Evolutionary conservation across 2,329 filamentous ascomycete species (phyloP).

Genomic region (Alternaria sp.): DNA sequence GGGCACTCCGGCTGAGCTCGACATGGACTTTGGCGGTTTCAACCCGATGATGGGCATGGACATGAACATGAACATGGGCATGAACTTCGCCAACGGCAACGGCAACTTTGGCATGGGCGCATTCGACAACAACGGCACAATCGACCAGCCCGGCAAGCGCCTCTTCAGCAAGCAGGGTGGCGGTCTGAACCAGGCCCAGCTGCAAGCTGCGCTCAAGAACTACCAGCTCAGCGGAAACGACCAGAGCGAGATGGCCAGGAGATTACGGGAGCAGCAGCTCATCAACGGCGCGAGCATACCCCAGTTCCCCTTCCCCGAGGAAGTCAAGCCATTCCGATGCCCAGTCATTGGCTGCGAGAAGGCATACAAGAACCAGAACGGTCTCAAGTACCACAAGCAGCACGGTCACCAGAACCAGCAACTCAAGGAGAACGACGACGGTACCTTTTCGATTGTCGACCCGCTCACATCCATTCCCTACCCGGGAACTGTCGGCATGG

Average conservation of each 20-base stretch:
- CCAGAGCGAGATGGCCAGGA: constrained; percentile 75
- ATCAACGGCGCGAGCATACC: constrained; percentile 57
- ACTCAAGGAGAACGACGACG: constrained; percentile 93
- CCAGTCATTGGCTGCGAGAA: constrained; percentile 99
- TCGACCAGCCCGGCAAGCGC: constrained; percentile 93
- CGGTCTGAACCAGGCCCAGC: constrained; percentile 70
- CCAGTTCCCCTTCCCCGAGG: constrained; percentile 65
- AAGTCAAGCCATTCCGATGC: constrained; percentile 97
- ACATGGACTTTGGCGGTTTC: constrained; percentile 68
- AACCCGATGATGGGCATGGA: constrained; percentile 45
- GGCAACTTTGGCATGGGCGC: constrained; percentile 51
- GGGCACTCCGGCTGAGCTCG: constrained; percentile 74
- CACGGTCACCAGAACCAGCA: constrained; percentile 98
- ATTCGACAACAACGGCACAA: constrained; percentile 57
- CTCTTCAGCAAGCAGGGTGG: constrained; percentile 84
- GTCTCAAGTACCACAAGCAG: constrained; percentile 85
- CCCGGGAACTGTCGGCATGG: constrained; percentile 97
- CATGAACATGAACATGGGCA: constrained; percentile 41
- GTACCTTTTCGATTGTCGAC: constrained; percentile 97
- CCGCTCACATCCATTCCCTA: constrained; percentile 93
- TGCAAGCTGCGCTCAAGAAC: constrained; percentile 76
- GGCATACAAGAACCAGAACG: constrained; percentile 99
- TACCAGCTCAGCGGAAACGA: constrained; percentile 68
- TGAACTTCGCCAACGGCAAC: constrained; percentile 39
- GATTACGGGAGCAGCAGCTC: constrained; percentile 69